Base-by-base conservation (phyloP, 1,139 yeast species). In the Candida pseudocylindracea region DNA sequence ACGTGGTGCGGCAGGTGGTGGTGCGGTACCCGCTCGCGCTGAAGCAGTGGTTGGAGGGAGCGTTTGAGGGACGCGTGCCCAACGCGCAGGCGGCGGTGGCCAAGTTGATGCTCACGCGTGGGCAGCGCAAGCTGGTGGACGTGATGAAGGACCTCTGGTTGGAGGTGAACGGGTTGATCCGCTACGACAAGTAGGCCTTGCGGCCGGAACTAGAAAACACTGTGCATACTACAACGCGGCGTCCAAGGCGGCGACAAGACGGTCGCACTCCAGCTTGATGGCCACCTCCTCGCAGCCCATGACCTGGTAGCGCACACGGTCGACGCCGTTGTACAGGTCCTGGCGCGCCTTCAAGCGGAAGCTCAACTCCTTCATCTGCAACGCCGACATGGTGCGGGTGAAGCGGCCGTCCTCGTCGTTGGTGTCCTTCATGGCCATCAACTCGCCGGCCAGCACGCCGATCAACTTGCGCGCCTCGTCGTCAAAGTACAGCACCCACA, bases 401-500 rank as follows among this genome's bases (percentile, higher is more conserved):
- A 73, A 66, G 6, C 20, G 20, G 6, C 20, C 20, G 33, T 57
- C 56, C 7, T 33, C 32, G 12, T 60, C 61, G 33, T 63, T 65
- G 27, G 53, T 54, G 26, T 47, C 45, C 45, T 65, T 65, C 40
- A 70, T 45, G 31, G 57, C 57, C 35, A 63, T 52, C 38, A 85
- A 53, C 32, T 76, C 81, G 32, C 67, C 61, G 1, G 96, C 98
- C 27, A 69, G 53, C 31, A 60, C 53, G 3, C 83, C 88, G 35
- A 88, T 54, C 32, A 91, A 53, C 40, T 60, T 58, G 32, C 59
- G 61, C 1, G 92, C 96, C 41, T 75, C 78, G 28, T 75, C 88
- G 49, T 88, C 93, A 47, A 91, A 91, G 36, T 79, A 59, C 1
- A 93, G 75, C 28, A 79, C 56, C 93, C 95, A 83, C 38, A 83